A percentile compares a stretch with the other conserved stretches of the same genome.
Evolutionary conservation across 768 basidiomycete genomes (phyloP).

Genomic region (Lactarius tabidus): DNA sequence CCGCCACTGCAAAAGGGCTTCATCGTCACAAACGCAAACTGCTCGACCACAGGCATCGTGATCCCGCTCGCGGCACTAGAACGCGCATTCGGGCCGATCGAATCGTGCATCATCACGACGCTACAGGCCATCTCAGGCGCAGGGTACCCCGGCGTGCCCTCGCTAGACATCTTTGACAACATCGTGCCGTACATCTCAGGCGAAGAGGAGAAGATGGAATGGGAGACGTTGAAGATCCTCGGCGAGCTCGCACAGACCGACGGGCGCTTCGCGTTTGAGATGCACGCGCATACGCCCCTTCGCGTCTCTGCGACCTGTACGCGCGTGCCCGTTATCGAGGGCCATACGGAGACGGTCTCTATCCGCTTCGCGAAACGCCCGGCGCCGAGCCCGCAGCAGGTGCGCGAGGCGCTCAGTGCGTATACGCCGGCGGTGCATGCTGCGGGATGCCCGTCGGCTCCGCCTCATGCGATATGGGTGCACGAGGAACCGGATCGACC

Average conservation of each 20-base stretch:
- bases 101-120: conserved; percentile 87
- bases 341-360: conserved; percentile 88
- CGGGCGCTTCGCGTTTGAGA: conserved; percentile 67
- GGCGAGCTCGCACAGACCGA: conserved; percentile 68
- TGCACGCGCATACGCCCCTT: conserved; percentile 77
- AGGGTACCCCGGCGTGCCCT: conserved; percentile 93
- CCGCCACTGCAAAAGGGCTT: conserved; percentile 78
- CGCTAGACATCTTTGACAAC: conserved; percentile 93
- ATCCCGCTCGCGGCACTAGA: conserved; percentile 91
- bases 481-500: conserved; percentile 92
- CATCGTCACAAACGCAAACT: conserved; percentile 98
- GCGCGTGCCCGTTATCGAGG: conserved; percentile 93
- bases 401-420: conserved; percentile 70
- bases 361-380: conserved; percentile 77
- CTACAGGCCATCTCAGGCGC: conserved; percentile 97
- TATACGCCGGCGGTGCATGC: conserved; percentile 76
- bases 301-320: conserved; percentile 90
- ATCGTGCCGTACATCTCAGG: conserved; percentile 91
- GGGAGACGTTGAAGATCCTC: conserved; percentile 97
- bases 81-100: conserved; percentile 89
- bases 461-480: conserved; percentile 79
- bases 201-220: conserved; percentile 98
- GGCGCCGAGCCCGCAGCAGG: conserved; percentile 82
- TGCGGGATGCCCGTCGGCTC: conserved; percentile 79
- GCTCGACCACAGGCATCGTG: conserved; percentile 90